phyloP scores from a whole-genome alignment of 176 grass and related monocot species.

The Canna indica region DNA sequence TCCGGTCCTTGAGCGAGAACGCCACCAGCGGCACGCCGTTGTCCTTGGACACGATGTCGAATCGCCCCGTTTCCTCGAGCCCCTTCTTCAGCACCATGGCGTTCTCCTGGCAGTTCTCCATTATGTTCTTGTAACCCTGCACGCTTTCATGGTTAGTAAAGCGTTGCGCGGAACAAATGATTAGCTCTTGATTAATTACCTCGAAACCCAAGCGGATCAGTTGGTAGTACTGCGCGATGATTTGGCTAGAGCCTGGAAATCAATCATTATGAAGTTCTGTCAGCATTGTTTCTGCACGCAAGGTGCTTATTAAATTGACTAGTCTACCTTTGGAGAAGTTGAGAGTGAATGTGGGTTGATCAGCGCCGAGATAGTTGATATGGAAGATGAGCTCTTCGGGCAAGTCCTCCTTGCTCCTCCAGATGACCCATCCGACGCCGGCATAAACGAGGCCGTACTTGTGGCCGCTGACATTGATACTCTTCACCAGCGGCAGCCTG shows the following conservation, averaged over 20 bases:
- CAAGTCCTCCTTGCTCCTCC: conserved; percentile 74
- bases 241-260: conserved; percentile 66
- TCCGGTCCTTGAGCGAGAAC: conserved; percentile 89
- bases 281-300: not conserved
- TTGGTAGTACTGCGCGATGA: conserved; percentile 90
- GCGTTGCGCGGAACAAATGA: too few relatives aligned
- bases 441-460: conserved; percentile 88
- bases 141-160: not conserved
- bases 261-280: not conserved
- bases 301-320: not conserved
- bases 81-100: conserved; percentile 67
- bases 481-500: conserved; percentile 84
- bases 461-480: conserved; percentile 84
- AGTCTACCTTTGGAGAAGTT: conserved; percentile 81
- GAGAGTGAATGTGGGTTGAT: conserved; percentile 91
- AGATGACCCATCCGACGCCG: conserved; percentile 79
- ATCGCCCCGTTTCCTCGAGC: conserved; percentile 43
- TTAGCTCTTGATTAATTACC: conserved; percentile 21
- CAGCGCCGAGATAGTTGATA: conserved; percentile 93
- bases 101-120: conserved; percentile 86
- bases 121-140: conserved; percentile 86
- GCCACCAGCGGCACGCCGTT: conserved; percentile 77
- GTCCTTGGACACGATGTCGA: conserved; percentile 94
- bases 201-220: conserved; percentile 79
- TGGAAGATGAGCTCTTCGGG: conserved; percentile 97